phyloP scores from a whole-genome alignment of 169 alveolate genomes.

The Cryptosporidium muris region DNA sequence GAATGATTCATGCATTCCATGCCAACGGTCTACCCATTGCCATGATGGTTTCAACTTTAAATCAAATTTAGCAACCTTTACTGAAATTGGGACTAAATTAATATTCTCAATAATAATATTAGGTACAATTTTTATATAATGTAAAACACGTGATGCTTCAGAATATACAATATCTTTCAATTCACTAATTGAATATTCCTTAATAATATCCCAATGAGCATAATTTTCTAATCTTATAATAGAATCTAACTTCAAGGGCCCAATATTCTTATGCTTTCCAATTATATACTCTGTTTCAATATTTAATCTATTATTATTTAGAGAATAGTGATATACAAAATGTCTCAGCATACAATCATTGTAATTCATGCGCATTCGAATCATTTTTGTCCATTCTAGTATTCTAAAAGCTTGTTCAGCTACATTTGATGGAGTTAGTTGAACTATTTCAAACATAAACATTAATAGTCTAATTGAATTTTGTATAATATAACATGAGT shows the following conservation, averaged over 20 bases:
- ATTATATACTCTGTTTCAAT: slow-evolving; percentile 38
- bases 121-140: slow-evolving; percentile 84
- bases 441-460: slow-evolving; percentile 85
- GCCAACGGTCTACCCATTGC: slow-evolving; percentile 90
- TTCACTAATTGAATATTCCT: slow-evolving; percentile 71
- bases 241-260: slow-evolving; percentile 67
- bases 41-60: slow-evolving; percentile 83
- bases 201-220: slow-evolving; percentile 74
- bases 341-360: slow-evolving; percentile 84
- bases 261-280: slow-evolving; percentile 64
- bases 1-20: slow-evolving; percentile 80
- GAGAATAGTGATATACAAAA: slow-evolving; percentile 77
- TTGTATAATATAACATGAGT: slow-evolving; percentile 90
- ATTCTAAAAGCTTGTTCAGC: slow-evolving; percentile 83
- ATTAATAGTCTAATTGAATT: slow-evolving; percentile 93
- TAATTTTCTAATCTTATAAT: slow-evolving; percentile 61
- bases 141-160: slow-evolving; percentile 74
- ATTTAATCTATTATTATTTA: slow-evolving; percentile 73
- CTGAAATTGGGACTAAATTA: slow-evolving; percentile 83
- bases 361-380: slow-evolving; percentile 83
- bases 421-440: slow-evolving; percentile 80
- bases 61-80: slow-evolving; percentile 83
- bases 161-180: slow-evolving; percentile 73
- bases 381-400: slow-evolving; percentile 83
- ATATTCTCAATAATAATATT: slow-evolving; percentile 80